Evolutionary conservation across 192 early-diverging fungal genomes (phyloP).

Genomic region (Coemansia sp.): DNA sequence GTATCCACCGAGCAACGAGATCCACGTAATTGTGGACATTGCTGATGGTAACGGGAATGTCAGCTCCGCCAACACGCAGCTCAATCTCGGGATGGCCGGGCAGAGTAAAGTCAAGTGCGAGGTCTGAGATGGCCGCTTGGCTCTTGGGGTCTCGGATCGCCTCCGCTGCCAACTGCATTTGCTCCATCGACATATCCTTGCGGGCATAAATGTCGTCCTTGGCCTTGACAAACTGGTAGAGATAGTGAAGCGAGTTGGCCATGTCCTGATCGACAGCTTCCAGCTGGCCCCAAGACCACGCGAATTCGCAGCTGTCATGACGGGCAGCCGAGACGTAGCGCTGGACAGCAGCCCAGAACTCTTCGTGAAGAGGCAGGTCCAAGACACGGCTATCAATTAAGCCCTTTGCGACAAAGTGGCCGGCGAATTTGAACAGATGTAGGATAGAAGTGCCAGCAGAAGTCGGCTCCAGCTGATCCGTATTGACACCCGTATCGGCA

Average conservation of each 20-base stretch:
- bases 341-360: constrained; percentile 77
- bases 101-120: constrained; percentile 87
- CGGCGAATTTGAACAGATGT: constrained; percentile 72
- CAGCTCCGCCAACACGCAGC: constrained; percentile 64
- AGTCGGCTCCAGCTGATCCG: background rate
- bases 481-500: constrained; percentile 1
- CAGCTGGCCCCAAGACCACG: constrained; percentile 40
- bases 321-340: constrained; percentile 26
- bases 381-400: constrained; percentile 85
- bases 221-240: constrained; percentile 67
- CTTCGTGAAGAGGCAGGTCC: constrained; percentile 77
- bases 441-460: background rate
- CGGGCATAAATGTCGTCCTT: constrained; percentile 66
- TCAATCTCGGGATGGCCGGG: constrained; percentile 79
- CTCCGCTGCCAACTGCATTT: constrained; percentile 51
- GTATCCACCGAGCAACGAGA: constrained; percentile 65
- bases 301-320: background rate
- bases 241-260: constrained; percentile 66
- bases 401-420: constrained; percentile 88
- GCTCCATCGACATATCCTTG: constrained; percentile 51
- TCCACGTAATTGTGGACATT: constrained; percentile 84
- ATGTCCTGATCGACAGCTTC: constrained; percentile 70
- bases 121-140: constrained; percentile 60
- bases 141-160: constrained; percentile 58
- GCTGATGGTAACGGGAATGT: constrained; percentile 73